Percentiles rank a stretch among this genome's conserved stretches.
Conservation (phyloP, 1,139 yeast genomes). For the Candida smagusa region DNA sequence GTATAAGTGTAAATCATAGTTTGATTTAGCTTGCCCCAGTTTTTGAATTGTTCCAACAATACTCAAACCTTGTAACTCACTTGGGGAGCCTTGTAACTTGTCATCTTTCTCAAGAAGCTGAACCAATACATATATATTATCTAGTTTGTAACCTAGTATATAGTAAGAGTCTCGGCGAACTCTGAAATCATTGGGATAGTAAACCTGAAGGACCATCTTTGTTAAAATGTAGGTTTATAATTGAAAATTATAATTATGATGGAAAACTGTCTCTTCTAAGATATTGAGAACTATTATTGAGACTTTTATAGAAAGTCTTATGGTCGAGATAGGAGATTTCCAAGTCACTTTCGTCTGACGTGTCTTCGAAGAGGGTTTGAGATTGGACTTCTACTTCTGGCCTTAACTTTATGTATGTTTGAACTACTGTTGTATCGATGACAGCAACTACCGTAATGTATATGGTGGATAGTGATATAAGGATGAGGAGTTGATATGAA, state of each 20-base stretch:
- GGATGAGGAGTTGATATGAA: neutral
- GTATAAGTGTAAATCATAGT: constrained; percentile 4
- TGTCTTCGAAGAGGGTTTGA: neutral
- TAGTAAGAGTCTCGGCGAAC: constrained; percentile 6
- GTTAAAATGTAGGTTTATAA: neutral
- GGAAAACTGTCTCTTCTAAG: constrained; percentile 42
- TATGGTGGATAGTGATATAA: neutral
- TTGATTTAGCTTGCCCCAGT: neutral
- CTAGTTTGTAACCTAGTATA: constrained; percentile 27
- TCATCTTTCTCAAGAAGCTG: constrained; percentile 10
- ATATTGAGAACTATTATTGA: constrained; percentile 43
- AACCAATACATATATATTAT: constrained; percentile 20
- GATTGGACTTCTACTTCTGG: constrained; percentile 3
- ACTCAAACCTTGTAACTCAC: constrained; percentile 13
- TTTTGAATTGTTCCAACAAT: constrained; percentile 21
- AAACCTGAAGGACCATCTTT: constrained; percentile 21
- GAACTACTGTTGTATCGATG: neutral
- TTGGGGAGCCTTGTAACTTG: constrained; percentile 5
- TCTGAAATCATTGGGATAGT: constrained; percentile 34
- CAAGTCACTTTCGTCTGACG: neutral
- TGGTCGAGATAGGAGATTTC: constrained; percentile 11
- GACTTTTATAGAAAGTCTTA: constrained; percentile 29
- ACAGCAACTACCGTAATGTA: neutral
- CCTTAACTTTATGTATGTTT: constrained; percentile 3
- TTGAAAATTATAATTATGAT: neutral